phyloP scores from a whole-genome alignment of 2,329 filamentous ascomycete genomes.

The Xylaria sp. region DNA sequence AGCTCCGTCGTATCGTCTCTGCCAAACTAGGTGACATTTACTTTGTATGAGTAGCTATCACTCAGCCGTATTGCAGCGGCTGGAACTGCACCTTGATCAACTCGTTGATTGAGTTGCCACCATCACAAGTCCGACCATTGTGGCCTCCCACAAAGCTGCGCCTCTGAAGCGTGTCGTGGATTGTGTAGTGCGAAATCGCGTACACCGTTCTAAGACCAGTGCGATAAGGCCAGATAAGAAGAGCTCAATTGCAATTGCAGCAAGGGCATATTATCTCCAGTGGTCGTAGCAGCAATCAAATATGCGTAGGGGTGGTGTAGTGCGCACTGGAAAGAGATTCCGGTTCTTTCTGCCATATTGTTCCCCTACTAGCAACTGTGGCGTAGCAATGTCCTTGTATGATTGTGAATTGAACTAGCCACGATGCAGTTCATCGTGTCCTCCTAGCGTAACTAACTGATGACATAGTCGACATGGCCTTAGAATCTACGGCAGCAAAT shows the following conservation, averaged over 20 bases:
- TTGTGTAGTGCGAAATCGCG: not conserved
- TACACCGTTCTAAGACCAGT: not conserved
- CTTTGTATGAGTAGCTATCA: not conserved
- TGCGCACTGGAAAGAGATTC: not conserved
- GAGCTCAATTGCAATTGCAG: not conserved
- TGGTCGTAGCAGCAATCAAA: not conserved
- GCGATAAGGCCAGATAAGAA: not conserved
- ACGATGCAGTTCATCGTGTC: not conserved
- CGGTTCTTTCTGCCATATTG: not conserved
- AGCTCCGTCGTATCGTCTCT: not conserved
- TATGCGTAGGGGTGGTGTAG: not conserved
- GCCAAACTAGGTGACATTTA: not conserved
- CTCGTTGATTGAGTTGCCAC: not conserved
- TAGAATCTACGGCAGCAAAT: constrained; percentile 31
- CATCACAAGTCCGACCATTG: not conserved
- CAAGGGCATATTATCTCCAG: not conserved
- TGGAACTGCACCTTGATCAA: not conserved
- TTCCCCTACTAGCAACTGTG: not conserved
- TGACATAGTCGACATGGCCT: not conserved
- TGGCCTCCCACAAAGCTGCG: constrained; percentile 1
- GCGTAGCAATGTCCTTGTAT: not conserved
- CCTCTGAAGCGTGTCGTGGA: not conserved
- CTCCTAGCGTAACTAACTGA: not conserved
- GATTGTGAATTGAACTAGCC: not conserved
- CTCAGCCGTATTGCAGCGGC: not conserved